Evolutionary conservation across 2,329 filamentous ascomycete species (phyloP).

Genomic region (Dactylellina leptospora): DNA sequence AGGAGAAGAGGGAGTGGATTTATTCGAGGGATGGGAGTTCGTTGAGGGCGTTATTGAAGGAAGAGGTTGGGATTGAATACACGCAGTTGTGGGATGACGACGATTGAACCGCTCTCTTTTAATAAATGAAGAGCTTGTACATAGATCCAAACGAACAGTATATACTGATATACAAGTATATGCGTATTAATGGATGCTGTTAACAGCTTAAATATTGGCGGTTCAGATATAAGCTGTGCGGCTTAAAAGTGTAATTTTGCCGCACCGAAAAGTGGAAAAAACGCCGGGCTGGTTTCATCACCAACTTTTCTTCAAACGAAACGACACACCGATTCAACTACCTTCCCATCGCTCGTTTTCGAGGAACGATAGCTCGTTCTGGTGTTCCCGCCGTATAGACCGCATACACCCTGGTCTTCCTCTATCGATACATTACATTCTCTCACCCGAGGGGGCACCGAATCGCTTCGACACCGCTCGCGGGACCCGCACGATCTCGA

Average conservation of each 20-base stretch:
- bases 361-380: not conserved
- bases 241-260: too few relatives aligned
- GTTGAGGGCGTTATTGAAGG: conserved; percentile 74
- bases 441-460: too few relatives aligned
- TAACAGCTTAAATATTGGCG: too few relatives aligned
- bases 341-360: not conserved
- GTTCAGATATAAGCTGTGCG: too few relatives aligned
- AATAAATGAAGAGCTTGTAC: not conserved
- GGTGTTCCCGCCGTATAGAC: not conserved
- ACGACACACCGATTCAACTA: not conserved
- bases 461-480: not conserved
- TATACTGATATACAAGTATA: not conserved
- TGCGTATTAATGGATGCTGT: too few relatives aligned
- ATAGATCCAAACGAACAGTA: too few relatives aligned
- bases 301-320: not conserved
- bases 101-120: conserved; percentile 8
- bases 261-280: conserved; percentile 9
- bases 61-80: conserved; percentile 78
- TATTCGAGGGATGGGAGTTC: conserved; percentile 84
- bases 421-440: not conserved
- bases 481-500: too few relatives aligned
- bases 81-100: conserved; percentile 59
- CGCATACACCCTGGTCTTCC: not conserved
- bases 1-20: conserved; percentile 76
- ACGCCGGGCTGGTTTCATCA: not conserved